These are phyloP conservation scores for Wickerhamomyces subpelliculosus DNA, from an alignment of 805 yeast genomes.

Conservation along the genomic window DNA sequence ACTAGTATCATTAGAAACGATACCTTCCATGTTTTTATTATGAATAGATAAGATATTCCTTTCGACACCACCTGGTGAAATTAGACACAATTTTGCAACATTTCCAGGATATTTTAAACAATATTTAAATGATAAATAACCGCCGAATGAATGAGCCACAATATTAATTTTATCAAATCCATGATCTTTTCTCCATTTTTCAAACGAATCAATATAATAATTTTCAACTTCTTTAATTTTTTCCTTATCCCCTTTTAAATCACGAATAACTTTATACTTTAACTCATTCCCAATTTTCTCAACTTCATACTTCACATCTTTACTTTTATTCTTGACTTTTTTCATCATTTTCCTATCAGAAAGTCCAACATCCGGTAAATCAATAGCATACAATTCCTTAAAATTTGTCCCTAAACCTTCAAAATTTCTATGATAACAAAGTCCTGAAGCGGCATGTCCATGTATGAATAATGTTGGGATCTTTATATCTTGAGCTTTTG, in stretches of 20 bases:
- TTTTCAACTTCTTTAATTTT: constrained; percentile 37
- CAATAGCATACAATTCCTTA: constrained; percentile 61
- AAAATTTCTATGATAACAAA: constrained; percentile 71
- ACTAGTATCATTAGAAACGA: constrained; percentile 8
- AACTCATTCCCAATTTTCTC: constrained; percentile 2
- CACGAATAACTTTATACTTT: constrained; percentile 9
- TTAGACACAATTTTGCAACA: constrained; percentile 47
- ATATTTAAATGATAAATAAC: constrained; percentile 61
- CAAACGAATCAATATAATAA: constrained; percentile 53
- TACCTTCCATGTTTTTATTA: constrained; percentile 15
- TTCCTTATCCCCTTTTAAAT: constrained; percentile 11
- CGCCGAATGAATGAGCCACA: constrained; percentile 78
- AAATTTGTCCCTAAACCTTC: constrained; percentile 38
- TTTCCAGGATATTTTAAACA: constrained; percentile 49
- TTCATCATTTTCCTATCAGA: constrained; percentile 34
- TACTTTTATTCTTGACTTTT: constrained; percentile 25
- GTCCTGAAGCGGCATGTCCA: constrained; percentile 91
- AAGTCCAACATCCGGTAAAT: constrained; percentile 65
- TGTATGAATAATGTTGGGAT: constrained; percentile 58
- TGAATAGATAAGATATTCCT: constrained; percentile 54
- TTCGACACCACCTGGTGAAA: constrained; percentile 79
- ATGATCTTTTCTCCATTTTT: constrained; percentile 51
- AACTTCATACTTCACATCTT: constrained; percentile 16
- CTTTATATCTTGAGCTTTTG: constrained; percentile 8
- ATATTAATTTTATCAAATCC: constrained; percentile 49